Conservation (phyloP, 129 eudicot species). For the Artemisia argyi region DNA sequence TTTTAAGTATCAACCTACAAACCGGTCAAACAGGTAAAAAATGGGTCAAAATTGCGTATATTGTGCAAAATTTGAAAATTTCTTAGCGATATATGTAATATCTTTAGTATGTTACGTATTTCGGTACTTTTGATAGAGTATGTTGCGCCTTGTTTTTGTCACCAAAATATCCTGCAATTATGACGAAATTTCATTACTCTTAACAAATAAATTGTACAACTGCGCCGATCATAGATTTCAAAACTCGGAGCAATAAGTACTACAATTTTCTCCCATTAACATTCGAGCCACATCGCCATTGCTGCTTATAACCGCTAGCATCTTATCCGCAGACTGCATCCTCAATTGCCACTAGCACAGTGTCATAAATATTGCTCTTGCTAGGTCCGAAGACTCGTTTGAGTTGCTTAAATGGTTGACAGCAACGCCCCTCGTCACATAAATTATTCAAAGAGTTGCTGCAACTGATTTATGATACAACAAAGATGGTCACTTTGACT, state of each 20-base stretch:
- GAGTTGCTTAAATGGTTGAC: neutral
- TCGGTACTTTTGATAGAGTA: no score
- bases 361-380: neutral
- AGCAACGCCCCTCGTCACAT: no score
- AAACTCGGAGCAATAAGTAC: conserved; percentile 29
- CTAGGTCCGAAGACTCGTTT: neutral
- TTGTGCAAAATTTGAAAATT: no score
- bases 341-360: neutral
- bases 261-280: conserved; percentile 12
- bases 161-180: conserved; percentile 17
- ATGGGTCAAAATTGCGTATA: no score
- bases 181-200: conserved; percentile 26
- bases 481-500: conserved; percentile 1
- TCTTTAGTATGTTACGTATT: no score
- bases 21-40: no score
- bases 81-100: no score
- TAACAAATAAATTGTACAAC: conserved; percentile 33
- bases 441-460: no score
- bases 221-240: conserved; percentile 25
- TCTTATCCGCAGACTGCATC: neutral
- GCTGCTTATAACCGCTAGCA: neutral
- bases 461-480: neutral
- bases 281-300: neutral
- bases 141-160: no score
- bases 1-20: no score